Conservation (phyloP, 257 asterid genomes). For the Handroanthus guayacan region DNA sequence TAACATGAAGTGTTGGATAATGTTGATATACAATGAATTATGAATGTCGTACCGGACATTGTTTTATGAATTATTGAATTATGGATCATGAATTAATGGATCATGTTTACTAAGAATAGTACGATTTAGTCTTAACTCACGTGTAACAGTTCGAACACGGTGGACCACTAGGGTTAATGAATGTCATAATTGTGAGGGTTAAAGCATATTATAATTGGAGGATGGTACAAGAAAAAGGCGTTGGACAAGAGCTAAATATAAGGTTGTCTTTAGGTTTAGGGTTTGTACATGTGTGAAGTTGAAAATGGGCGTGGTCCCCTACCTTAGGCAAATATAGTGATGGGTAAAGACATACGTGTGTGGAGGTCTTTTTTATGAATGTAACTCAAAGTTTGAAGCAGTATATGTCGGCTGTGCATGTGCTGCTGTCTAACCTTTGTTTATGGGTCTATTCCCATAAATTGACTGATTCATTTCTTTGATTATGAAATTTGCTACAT, state of each 20-base stretch:
- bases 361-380: constrained; percentile 3
- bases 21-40: too few relatives aligned
- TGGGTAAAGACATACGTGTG: constrained; percentile 2
- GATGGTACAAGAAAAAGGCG: neutral
- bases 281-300: neutral
- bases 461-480: neutral
- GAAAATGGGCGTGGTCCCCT: constrained; percentile 35
- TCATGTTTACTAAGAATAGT: too few relatives aligned
- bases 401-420: constrained; percentile 41
- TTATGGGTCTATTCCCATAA: neutral
- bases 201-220: neutral
- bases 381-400: constrained; percentile 39
- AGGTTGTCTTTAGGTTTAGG: neutral
- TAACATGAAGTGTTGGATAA: too few relatives aligned
- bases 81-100: too few relatives aligned
- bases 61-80: too few relatives aligned
- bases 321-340: neutral
- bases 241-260: too few relatives aligned
- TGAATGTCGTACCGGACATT: too few relatives aligned
- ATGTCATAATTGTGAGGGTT: too few relatives aligned
- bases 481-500: neutral
- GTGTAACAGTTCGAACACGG: too few relatives aligned
- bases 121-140: too few relatives aligned
- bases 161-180: too few relatives aligned
- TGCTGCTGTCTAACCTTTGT: constrained; percentile 33